Base-by-base conservation (phyloP, 257 asterid species). In the Solanum microdontum region DNA sequence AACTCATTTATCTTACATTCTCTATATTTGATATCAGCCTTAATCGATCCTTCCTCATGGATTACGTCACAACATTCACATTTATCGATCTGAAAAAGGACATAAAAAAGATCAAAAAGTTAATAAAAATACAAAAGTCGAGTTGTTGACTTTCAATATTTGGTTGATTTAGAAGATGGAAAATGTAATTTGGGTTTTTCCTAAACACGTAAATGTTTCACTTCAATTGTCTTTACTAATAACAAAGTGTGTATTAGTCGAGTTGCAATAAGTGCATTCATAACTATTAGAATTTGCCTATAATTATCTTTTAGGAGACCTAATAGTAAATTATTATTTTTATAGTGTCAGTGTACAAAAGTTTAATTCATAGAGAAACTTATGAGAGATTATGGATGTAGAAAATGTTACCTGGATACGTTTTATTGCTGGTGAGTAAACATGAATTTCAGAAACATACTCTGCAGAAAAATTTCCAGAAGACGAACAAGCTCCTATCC, bases 51-150 rank as follows among this genome's bases (percentile, higher is more conserved):
- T 23, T 28, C 66, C 9, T 37, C 28, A 48, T 82, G 82, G 3
- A 89, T 76, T 26, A 30, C 13, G 21, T 91, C 93, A 26, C 90
- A 91, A 37, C 93, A 88, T 72, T 91, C 93, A 26, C 89, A 82
- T 86, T 90, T 91, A 26, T 73, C 85, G 9, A 85, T 85, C 89
- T 90, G 91, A 48, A 39, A 68, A 68, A 3, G 21, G 51, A 39
- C 37, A n/a, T 37, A 30, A 1, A 43, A 43, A 19, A 75, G 58
- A 51, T 48, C 0, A 7, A 12, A 69, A 3, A 84, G 39, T 62
- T 19, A 60, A n/a, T 21, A 58, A 83, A 82, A 34, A 12, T 83
- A 19, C 21, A 51, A 9, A 83, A 28, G 36, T 11, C 7, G 24
- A 48, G 23, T 15, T 15, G 23, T 48, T 15, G 60, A 48, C 7